A percentile compares a stretch with the other conserved stretches of the same genome.
Conservation (phyloP, 176 grass and related monocot genomes). For the Ampelocalamus luodianensis region DNA sequence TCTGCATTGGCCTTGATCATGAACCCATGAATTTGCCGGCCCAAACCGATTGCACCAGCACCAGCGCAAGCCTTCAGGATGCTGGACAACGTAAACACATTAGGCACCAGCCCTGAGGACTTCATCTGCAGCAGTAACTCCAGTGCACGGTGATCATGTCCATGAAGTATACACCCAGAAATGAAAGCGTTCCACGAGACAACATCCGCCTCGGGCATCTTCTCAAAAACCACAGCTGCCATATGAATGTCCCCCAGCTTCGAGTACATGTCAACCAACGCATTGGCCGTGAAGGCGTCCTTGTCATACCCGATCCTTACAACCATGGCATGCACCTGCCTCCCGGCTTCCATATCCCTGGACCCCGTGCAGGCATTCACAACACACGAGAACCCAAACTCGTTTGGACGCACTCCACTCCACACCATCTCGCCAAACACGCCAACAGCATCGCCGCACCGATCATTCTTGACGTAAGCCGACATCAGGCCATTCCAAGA, state of each 20-base stretch:
- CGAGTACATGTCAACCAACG: constrained; percentile 76
- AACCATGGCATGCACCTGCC: constrained; percentile 60
- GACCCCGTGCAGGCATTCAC: constrained; percentile 76
- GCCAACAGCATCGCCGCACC: constrained; percentile 55
- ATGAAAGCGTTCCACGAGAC: constrained; percentile 91
- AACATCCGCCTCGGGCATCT: constrained; percentile 53
- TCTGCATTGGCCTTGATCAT: constrained; percentile 68
- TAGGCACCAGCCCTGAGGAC: constrained; percentile 61
- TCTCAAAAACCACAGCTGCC: constrained; percentile 59
- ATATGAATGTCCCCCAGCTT: constrained; percentile 59
- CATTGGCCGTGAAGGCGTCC: constrained; percentile 71
- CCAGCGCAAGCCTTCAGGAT: constrained; percentile 80
- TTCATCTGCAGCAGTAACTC: constrained; percentile 69
- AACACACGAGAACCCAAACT: constrained; percentile 71
- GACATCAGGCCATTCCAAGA: constrained; percentile 85
- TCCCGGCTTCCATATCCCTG: constrained; percentile 55
- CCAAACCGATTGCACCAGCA: constrained; percentile 58
- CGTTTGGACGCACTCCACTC: constrained; percentile 56
- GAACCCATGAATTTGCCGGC: constrained; percentile 82
- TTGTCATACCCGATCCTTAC: constrained; percentile 58
- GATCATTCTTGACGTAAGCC: constrained; percentile 71
- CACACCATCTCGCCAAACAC: constrained; percentile 70
- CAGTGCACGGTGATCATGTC: constrained; percentile 61
- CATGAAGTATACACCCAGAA: constrained; percentile 73
- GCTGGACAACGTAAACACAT: constrained; percentile 69